Evolutionary conservation across 345 rosid species (phyloP).

Genomic region (Moricandia moricandioides): DNA sequence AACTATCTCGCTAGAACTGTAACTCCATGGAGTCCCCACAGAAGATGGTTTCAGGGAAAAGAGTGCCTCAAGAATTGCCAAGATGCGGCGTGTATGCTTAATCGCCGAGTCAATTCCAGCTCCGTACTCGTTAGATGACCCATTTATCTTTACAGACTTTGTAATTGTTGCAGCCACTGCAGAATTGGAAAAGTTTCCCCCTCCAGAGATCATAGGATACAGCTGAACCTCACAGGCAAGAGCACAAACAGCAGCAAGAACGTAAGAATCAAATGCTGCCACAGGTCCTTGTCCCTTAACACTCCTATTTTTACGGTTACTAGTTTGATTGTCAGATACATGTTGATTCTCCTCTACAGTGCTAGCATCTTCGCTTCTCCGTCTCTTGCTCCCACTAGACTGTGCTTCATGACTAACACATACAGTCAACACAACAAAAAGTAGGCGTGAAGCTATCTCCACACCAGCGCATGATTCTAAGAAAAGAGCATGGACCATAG

Average conservation of each 20-base stretch:
- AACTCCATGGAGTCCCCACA: constrained; percentile 90
- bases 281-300: constrained; percentile 85
- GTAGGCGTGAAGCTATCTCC: constrained; percentile 91
- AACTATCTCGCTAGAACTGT: constrained; percentile 91
- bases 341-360: constrained; percentile 43
- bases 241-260: constrained; percentile 95
- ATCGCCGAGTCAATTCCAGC: constrained; percentile 67
- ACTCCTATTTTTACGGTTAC: constrained; percentile 48
- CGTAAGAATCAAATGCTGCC: constrained; percentile 94
- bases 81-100: constrained; percentile 85
- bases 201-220: constrained; percentile 71
- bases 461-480: constrained; percentile 84
- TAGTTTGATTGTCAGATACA: constrained; percentile 40
- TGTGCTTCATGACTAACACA: constrained; percentile 98
- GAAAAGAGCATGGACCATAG: constrained; percentile 95
- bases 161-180: constrained; percentile 37
- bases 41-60: constrained; percentile 92
- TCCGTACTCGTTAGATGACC: constrained; percentile 54
- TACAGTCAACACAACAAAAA: constrained; percentile 91
- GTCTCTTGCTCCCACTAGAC: constrained; percentile 66
- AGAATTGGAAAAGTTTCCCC: constrained; percentile 45
- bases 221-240: constrained; percentile 95
- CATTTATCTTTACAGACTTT: constrained; percentile 59
- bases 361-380: constrained; percentile 51
- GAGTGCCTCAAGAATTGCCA: constrained; percentile 88